phyloP scores from a whole-genome alignment of 2,329 filamentous ascomycete species.

The Ophiostoma montium region DNA sequence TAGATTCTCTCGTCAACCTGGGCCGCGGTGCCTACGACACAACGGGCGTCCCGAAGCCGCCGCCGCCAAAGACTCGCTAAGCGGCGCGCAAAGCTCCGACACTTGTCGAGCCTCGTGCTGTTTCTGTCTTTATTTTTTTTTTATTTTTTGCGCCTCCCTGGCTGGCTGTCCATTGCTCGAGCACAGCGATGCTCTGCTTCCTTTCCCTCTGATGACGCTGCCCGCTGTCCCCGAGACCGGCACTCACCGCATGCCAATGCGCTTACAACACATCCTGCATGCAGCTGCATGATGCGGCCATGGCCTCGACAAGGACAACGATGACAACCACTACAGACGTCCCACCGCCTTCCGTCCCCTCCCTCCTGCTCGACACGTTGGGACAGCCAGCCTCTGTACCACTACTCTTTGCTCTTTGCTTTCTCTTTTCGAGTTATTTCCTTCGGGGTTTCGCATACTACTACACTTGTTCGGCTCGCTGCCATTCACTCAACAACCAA shows the following conservation, averaged over 20 bases:
- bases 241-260: slow-evolving; percentile 2
- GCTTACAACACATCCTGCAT: slow-evolving; percentile 7
- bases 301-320: background rate
- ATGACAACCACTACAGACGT: background rate
- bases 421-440: slow-evolving; percentile 12
- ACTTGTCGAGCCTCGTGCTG: background rate
- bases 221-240: background rate
- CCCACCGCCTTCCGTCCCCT: background rate
- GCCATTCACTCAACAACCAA: slow-evolving; percentile 9
- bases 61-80: slow-evolving; percentile 24
- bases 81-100: background rate
- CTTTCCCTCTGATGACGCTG: background rate
- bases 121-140: too few species aligned
- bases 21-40: slow-evolving; percentile 25
- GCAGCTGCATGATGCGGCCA: slow-evolving; percentile 3
- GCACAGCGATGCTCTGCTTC: too few species aligned
- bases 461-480: slow-evolving; percentile 17
- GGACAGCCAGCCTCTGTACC: slow-evolving; percentile 4
- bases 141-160: too few species aligned
- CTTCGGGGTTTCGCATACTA: slow-evolving; percentile 14
- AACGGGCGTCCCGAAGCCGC: slow-evolving; percentile 24
- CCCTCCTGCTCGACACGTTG: background rate
- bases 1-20: slow-evolving; percentile 20
- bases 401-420: slow-evolving; percentile 3
- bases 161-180: too few species aligned